Conservation (phyloP, 176 grass and related monocot genomes). For the Oryza nivara region DNA sequence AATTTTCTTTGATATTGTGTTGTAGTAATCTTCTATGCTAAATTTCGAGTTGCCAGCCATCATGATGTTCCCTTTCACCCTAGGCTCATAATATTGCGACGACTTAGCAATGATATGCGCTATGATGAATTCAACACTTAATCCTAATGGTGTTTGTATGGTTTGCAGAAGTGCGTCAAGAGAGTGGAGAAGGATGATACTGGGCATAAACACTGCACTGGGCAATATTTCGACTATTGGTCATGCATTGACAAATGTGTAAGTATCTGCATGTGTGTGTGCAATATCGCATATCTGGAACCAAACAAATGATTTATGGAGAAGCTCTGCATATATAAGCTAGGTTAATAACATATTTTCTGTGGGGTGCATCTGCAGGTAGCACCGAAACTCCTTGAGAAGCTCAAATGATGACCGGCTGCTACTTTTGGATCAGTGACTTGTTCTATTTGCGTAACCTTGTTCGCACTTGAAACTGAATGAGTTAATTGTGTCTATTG, state of each 20-base stretch:
- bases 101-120: neutral
- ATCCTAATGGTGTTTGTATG: neutral
- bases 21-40: neutral
- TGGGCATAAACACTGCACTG: constrained; percentile 77
- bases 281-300: neutral
- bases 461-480: neutral
- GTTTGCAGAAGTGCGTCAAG: constrained; percentile 64
- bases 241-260: constrained; percentile 69
- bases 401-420: constrained; percentile 47
- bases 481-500: neutral
- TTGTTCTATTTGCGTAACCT: neutral
- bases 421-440: constrained; percentile 14
- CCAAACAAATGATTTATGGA: neutral
- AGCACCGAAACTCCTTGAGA: constrained; percentile 54
- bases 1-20: neutral
- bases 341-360: neutral
- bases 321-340: neutral
- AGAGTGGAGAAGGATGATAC: constrained; percentile 58
- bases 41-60: neutral
- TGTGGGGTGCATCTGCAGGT: constrained; percentile 45
- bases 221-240: constrained; percentile 78
- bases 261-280: constrained; percentile 28
- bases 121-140: neutral
- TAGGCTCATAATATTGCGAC: neutral
- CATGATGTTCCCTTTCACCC: neutral